These are phyloP conservation scores for Kalmusia sp. DNA, from an alignment of 2,329 filamentous ascomycete genomes.

Conservation along the genomic window DNA sequence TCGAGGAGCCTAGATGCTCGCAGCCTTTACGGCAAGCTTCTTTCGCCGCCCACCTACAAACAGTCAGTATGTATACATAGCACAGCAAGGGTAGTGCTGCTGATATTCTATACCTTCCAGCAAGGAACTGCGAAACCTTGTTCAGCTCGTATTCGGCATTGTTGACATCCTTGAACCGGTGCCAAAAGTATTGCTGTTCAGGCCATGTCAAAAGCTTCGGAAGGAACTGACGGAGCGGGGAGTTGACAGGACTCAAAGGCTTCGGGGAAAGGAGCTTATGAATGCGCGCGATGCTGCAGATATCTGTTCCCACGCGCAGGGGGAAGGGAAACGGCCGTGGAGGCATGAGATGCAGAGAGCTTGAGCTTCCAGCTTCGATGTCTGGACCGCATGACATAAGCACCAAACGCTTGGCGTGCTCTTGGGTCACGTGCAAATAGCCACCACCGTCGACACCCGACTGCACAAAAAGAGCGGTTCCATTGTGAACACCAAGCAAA, in stretches of 20 bases:
- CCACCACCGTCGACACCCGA: background rate
- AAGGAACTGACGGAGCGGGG: constrained; percentile 28
- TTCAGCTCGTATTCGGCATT: constrained; percentile 19
- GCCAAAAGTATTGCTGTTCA: constrained; percentile 39
- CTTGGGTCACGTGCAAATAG: background rate
- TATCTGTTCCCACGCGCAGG: constrained; percentile 77
- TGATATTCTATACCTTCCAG: constrained; percentile 43
- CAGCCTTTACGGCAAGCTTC: constrained; percentile 58
- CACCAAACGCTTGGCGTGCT: background rate
- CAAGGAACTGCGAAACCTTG: constrained; percentile 35
- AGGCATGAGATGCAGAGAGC: constrained; percentile 43
- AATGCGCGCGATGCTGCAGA: constrained; percentile 75
- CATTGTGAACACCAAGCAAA: constrained; percentile 30
- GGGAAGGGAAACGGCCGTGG: constrained; percentile 67
- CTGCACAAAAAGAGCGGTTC: background rate
- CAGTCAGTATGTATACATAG: constrained; percentile 12
- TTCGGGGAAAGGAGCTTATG: constrained; percentile 59
- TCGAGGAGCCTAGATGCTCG: constrained; percentile 30
- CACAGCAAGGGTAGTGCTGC: background rate
- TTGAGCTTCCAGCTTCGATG: background rate
- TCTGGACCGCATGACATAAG: background rate
- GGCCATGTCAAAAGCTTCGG: constrained; percentile 37
- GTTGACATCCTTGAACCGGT: constrained; percentile 30
- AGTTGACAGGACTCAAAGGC: constrained; percentile 2
- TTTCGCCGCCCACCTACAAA: constrained; percentile 57